Base-by-base conservation (phyloP, 2,329 filamentous ascomycete species). In the Aspergillus terreus region DNA sequence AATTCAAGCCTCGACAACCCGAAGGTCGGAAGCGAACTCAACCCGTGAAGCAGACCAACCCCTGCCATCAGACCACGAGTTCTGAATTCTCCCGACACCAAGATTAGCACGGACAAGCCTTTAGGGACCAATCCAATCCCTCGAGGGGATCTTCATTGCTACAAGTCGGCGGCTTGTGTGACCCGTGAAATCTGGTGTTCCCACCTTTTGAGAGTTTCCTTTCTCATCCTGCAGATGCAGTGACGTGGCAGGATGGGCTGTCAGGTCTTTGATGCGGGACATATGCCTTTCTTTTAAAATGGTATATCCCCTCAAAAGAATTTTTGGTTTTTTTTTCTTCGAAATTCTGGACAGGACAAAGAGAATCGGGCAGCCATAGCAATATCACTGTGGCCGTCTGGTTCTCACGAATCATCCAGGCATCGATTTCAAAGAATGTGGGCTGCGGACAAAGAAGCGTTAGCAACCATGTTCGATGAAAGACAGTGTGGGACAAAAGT, bases 71-170 rank as follows among this genome's bases (percentile, higher is more conserved):
- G 47, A 43, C 51, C 42, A 45, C 47, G 40, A 45, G 53, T 52
- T 50, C 45, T 23, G 49, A 59, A 27, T 5, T 11, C 41, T 45
- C 53, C 60, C 60, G 49, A 49, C 49, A 58, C 65, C 67, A 63
- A 51, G 53, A 61, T 58, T 38, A 17, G 58, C 57, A 64, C 63
- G 66, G 67, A 58, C 61, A 65, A 70, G 66, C 62, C 54, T 58
- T 55, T 56, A 56, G 49, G 62, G 70, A 72, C 71, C 70, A 73
- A 71, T 73, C 70, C 68, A 54, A 68, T 65, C 58, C 32, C 52
- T 50, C 35, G 51, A 46, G 44, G 52, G 49, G 53, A 66, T 66
- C 60, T 71, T 73, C 71, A 73, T 73, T 74, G 71, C 65, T 73
- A 54, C 71, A 67, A 73, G 71, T 71, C 71, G 56, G 57, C 54